Base-by-base conservation (phyloP, 495 filamentous ascomycete species). In the Zalerion maritima region DNA sequence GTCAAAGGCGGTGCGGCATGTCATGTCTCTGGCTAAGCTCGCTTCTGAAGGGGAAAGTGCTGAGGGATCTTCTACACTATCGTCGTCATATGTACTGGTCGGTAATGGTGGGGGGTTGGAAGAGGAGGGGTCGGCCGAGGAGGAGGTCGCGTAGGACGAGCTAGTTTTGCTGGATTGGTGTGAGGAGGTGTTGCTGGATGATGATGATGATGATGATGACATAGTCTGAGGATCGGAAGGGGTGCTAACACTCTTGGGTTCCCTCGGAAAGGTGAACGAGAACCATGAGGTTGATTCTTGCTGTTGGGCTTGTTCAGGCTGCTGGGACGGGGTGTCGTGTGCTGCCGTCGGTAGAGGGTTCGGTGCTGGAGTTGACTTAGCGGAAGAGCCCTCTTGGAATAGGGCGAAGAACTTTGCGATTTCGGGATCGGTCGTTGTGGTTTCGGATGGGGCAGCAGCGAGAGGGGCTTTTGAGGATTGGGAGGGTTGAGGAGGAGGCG, bases 1-100 rank as follows among this genome's bases (percentile, higher is more conserved):
- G 62, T 97, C 89, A 64, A 97, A 97, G 46, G 82, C 76, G 28
- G 71, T 57, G 32, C 81, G 73, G 64, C 89, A 97, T 47, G 79
- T 87, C 73, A 94, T 84, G 36, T 58, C 74, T 22, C 69, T 73
- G 1, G 81, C 75, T 38, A 86, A 80, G 32, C 20, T 75, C 69
- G 47, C 49, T 57, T 42, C 54, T 47, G 45, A 38, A 56, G 50
- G 35, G 44, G 26, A 35, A 54, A 37, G 22, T 46, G 26, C n/a
- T 27, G 24, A 24, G 26, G 18, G 14, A 11, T 17, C 10, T n/a
- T 24, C 26, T 14, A 23, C 17, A 19, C 12, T 14, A 2, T 34
- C 12, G 2, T 20, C 25, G 1, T 21, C 25, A 18, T 16, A 13
- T 14, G 22, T n/a, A 6, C 31, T 43, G 24, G 29, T 19, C 13